Evolutionary conservation across 495 filamentous ascomycete genomes (phyloP).

Genomic region (Talaromyces proteolyticus): DNA sequence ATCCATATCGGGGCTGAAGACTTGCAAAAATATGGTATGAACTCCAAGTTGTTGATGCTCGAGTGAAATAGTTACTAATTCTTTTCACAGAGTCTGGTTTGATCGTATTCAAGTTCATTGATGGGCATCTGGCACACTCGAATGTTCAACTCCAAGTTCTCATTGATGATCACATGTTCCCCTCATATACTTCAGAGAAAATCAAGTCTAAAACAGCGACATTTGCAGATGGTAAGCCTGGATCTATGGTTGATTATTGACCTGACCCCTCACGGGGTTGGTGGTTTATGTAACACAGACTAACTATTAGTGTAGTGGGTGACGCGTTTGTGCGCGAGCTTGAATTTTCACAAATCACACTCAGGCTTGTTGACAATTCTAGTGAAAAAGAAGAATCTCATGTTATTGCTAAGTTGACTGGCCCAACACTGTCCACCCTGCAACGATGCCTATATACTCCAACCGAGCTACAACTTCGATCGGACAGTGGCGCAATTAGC

Average conservation of each 20-base stretch:
- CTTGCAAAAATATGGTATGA: conserved; percentile 65
- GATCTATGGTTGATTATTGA: no score
- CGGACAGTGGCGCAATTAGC: conserved; percentile 67
- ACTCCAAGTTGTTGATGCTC: not conserved
- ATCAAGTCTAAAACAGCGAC: conserved; percentile 57
- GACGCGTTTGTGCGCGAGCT: conserved; percentile 96
- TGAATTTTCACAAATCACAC: conserved; percentile 87
- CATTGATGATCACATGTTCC: conserved; percentile 93
- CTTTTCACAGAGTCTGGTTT: conserved; percentile 69
- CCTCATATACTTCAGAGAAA: conserved; percentile 75
- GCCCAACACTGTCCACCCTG: conserved; percentile 78
- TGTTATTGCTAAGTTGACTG: conserved; percentile 74
- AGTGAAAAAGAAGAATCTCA: conserved; percentile 72
- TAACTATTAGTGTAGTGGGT: conserved; percentile 61
- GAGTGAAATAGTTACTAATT: conserved; percentile 10
- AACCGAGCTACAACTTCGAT: conserved; percentile 70
- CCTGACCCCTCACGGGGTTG: not conserved
- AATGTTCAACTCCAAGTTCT: conserved; percentile 80
- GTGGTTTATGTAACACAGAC: not conserved
- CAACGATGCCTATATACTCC: conserved; percentile 88
- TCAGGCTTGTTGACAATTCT: conserved; percentile 70
- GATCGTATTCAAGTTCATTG: conserved; percentile 89
- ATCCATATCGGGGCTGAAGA: conserved; percentile 73
- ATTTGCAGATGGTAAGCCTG: conserved; percentile 76
- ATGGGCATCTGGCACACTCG: conserved; percentile 70